Evolutionary conservation across 208 protist genomes (phyloP).

Genomic region (Leishmania gerbilli): DNA sequence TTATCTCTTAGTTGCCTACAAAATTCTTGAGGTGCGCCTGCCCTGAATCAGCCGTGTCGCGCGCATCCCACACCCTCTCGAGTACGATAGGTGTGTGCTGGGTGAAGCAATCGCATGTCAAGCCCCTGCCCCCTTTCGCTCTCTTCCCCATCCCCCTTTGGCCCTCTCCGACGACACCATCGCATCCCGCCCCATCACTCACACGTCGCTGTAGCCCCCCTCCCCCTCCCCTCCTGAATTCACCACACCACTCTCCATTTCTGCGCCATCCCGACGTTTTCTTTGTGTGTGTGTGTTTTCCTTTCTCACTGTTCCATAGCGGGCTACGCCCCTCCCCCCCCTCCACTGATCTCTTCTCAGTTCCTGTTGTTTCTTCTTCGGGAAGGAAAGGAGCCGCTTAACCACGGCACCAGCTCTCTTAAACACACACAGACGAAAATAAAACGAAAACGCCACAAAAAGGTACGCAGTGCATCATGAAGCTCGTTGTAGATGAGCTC

Average conservation of each 20-base stretch:
- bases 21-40: too few species aligned
- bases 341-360: neutral
- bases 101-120: too few species aligned
- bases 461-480: constrained; percentile 22
- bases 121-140: too few species aligned
- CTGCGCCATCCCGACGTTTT: too few species aligned
- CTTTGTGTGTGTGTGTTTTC: too few species aligned
- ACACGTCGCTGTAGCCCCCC: neutral
- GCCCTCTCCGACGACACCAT: too few species aligned
- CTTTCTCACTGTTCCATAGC: neutral
- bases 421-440: neutral
- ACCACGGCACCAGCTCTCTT: neutral
- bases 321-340: neutral
- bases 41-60: too few species aligned
- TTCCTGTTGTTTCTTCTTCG: neutral
- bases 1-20: neutral
- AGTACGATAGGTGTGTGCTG: too few species aligned
- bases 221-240: neutral
- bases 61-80: too few species aligned
- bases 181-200: too few species aligned
- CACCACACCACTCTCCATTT: neutral
- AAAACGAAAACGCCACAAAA: neutral
- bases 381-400: neutral
- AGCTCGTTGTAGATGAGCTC: constrained; percentile 63
- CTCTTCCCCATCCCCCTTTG: too few species aligned